Base-by-base conservation (phyloP, 108 stramenopile species). In the Cylindrotheca closterium region DNA sequence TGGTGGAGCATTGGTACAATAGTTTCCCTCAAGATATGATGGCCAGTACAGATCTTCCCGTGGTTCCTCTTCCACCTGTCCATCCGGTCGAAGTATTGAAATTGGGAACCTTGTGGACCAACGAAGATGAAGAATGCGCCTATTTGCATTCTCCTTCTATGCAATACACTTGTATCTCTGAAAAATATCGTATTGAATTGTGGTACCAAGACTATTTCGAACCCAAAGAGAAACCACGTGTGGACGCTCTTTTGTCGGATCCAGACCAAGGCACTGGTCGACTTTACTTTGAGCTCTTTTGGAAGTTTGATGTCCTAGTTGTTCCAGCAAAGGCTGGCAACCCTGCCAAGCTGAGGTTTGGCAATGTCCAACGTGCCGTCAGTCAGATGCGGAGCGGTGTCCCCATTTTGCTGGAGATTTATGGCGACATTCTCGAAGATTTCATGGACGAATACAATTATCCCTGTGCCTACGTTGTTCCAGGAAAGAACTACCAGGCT, bases 371-470 rank as follows among this genome's bases (percentile, higher is more conserved):
- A 47, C 23, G 60, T 30, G 60, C 60, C 24, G 47, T 61, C 10
- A 61, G 60, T 27, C 60, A 61, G 29, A 61, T 61, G 60, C 19
- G 60, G 27, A 49, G 47, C n/a, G 60, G 60, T n/a, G 60, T 61
- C 1, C 60, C 60, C 10, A 30, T 61, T 18, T 4, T 61, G 7
- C 1, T 61, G 1, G 60, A 61, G 48, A 47, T 61, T 17, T 48
- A 29, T 0, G 60, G 60, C 28, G 15, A 21, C 4, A 48, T 61
- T 15, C 28, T 61, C 12, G 47, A 61, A 25, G 47, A 61, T 30
- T 61, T 61, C 45, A 42, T 49, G 1, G 27, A 48, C 8, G 47
- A 48, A 17, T 61, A 49, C 60, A 29, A 47, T 28, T 61, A 61
- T 49, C 4, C 60, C 0, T 61, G 60, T 49, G 23, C 24, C 26